These are phyloP conservation scores for Tinospora cordifolia DNA, from an alignment of 164 flowering plant species.

Conservation along the genomic window DNA sequence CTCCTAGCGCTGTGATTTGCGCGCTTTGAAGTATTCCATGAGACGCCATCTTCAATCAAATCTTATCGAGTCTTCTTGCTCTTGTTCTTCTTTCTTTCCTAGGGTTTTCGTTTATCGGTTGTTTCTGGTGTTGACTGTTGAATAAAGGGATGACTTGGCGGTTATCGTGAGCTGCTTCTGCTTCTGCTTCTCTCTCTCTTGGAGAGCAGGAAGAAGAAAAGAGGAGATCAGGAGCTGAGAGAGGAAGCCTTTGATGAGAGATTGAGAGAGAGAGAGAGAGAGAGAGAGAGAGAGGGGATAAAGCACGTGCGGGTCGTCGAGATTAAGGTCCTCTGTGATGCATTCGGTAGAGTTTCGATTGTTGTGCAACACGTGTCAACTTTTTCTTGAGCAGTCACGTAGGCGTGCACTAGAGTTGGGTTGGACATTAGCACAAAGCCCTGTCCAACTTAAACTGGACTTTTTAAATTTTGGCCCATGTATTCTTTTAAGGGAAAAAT, in stretches of 20 bases:
- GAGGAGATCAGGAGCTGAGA: neutral
- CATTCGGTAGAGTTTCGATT: neutral
- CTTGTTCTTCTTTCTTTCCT: too few relatives aligned
- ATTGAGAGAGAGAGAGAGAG: neutral
- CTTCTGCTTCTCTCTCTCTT: neutral
- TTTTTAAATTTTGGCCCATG: too few relatives aligned
- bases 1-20: neutral
- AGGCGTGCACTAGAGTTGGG: too few relatives aligned
- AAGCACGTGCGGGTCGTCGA: neutral
- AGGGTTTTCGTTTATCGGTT: neutral
- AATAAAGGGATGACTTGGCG: neutral
- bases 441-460: too few relatives aligned
- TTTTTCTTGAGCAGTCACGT: too few relatives aligned
- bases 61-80: neutral
- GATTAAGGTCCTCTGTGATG: neutral
- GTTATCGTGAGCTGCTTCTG: neutral
- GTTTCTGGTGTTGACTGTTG: neutral
- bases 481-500: too few relatives aligned
- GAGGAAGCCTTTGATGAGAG: neutral
- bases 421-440: too few relatives aligned
- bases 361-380: too few relatives aligned
- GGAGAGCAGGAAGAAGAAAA: neutral
- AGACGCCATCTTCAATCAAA: neutral
- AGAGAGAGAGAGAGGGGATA: neutral
- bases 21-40: neutral